Evolutionary conservation across 345 rosid genomes (phyloP).

Genomic region (Balakata baccata): DNA sequence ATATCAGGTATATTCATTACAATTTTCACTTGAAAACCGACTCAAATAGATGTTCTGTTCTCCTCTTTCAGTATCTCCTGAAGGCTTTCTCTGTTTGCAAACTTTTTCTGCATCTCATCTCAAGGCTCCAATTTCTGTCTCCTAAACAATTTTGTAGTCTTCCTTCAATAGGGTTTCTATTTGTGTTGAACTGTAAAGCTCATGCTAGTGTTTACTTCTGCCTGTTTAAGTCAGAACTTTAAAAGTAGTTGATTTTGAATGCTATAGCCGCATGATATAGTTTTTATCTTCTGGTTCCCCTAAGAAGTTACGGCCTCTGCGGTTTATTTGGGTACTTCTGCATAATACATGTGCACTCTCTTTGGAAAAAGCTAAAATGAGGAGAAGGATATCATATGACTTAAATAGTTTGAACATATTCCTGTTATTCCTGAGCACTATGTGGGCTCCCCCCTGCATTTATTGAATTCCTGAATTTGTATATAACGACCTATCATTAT

Average conservation of each 20-base stretch:
- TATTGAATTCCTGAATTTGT: neutral
- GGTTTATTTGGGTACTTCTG: neutral
- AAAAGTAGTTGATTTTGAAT: neutral
- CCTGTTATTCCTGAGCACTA: too few relatives aligned
- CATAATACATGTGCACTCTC: too few relatives aligned
- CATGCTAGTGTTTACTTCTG: neutral
- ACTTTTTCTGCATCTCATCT: too few relatives aligned
- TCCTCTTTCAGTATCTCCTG: neutral
- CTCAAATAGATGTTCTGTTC: neutral
- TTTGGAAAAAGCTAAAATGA: too few relatives aligned
- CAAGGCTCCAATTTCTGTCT: too few relatives aligned
- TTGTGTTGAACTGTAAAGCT: neutral
- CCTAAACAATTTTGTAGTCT: too few relatives aligned
- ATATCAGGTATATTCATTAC: constrained; percentile 57
- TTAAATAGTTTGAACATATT: too few relatives aligned
- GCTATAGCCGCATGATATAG: neutral
- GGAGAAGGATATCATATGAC: too few relatives aligned
- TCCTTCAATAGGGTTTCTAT: too few relatives aligned
- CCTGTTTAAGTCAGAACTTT: neutral
- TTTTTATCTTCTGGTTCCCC: too few relatives aligned
- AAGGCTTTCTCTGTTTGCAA: neutral
- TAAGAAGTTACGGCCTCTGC: neutral
- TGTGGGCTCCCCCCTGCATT: neutral
- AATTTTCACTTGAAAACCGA: neutral
- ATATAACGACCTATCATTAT: neutral